Evolutionary conservation across 148 eudicot species (phyloP), one percentile per base, ranked within the genome.

Genomic region (Cornus controversa): DNA sequence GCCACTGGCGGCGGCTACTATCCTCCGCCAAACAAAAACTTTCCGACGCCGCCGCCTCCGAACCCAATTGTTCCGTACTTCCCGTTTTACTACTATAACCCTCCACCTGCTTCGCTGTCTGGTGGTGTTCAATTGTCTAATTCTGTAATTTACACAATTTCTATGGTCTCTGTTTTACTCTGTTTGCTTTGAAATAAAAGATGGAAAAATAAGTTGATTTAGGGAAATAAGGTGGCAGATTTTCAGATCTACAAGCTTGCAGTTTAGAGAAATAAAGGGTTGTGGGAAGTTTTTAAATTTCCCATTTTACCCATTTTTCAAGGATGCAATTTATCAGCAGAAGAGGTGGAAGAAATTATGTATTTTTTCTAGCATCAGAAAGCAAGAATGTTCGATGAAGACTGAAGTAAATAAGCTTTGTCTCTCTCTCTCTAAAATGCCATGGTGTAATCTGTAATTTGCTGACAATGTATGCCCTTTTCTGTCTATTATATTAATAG

Each of bases 1-100:
- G 53, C 10, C 75, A n/a, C n/a, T n/a, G 66, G 74, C 54, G 57
- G 62, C 24, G 42, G 58, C 16, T 80, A 76, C 76, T 83, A 79
- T 28, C 75, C 88, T 4, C 86, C 93, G 28, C 86, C 89, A 29
- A 83, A 75, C 64, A 34, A 24, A 1, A 84, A 60, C 57, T 87
- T 78, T 14, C 80, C 91, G 0, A 72, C 80, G 0, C 94, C 92
- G 8, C 91, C 88, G 16, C 94, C 94, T 1, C 94, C 94, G 3
- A 91, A 91, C 80, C 94, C 94, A 0, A 91, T 91, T 28, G 88
- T 91, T 0, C 94, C 92, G 0, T 91, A 91, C 80, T 91, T 89
- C 34, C 94, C 94, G 5, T 91, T 54, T 69, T 91, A 91, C 86
- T 91, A 80, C 20, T 75, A 87, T 58, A 89, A 42, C 68, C 92